A percentile compares a stretch with the other conserved stretches of the same genome.
Evolutionary conservation across 768 basidiomycete species (phyloP).

Genomic region (Kwoniella pini): DNA sequence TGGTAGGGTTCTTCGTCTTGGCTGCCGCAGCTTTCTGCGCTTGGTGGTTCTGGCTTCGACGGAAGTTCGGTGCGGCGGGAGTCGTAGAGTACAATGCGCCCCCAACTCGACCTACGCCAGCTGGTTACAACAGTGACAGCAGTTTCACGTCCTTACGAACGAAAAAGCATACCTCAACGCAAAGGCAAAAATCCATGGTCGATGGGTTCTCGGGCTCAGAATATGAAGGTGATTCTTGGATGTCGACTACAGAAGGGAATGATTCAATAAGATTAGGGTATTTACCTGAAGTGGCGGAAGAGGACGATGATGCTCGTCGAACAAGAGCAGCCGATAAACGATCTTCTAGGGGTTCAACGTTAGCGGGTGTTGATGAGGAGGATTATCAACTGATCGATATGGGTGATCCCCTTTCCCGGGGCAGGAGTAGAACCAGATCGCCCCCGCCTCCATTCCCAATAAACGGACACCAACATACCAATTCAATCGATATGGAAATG

Average conservation of each 20-base stretch:
- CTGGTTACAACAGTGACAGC: constrained; percentile 21
- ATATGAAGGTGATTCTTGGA: constrained; percentile 51
- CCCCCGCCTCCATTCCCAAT: constrained; percentile 1
- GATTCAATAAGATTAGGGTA: constrained; percentile 42
- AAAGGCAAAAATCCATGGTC: constrained; percentile 51
- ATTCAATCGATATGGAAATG: background rate
- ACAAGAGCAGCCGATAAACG: constrained; percentile 13
- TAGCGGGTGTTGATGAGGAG: background rate
- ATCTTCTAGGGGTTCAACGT: constrained; percentile 18
- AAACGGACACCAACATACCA: background rate
- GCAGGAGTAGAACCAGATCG: constrained; percentile 5
- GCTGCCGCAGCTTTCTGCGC: constrained; percentile 50
- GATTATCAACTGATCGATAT: constrained; percentile 17
- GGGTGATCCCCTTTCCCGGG: constrained; percentile 7
- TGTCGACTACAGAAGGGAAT: constrained; percentile 32
- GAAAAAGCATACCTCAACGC: constrained; percentile 44
- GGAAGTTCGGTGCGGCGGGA: constrained; percentile 42
- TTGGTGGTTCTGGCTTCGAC: constrained; percentile 54
- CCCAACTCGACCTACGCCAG: constrained; percentile 6
- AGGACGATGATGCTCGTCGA: constrained; percentile 28
- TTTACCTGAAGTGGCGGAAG: constrained; percentile 36
- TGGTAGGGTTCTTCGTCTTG: constrained; percentile 49
- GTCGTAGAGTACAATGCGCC: constrained; percentile 26
- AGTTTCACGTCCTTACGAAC: constrained; percentile 25
- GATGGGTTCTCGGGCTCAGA: constrained; percentile 46